Evolutionary conservation across 2,329 filamentous ascomycete genomes (phyloP).

Genomic region (Orbilia quercus): DNA sequence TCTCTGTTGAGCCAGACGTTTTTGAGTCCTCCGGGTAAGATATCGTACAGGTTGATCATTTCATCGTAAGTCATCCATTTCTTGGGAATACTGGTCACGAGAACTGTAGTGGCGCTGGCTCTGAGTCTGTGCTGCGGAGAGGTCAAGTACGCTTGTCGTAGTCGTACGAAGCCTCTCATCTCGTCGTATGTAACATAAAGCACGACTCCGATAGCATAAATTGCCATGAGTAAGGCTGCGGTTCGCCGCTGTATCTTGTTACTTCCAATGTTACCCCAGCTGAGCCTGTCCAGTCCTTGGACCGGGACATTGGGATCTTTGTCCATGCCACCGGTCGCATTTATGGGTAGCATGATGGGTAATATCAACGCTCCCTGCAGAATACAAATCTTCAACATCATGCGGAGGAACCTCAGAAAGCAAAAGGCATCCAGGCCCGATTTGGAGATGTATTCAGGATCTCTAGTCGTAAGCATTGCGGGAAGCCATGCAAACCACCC

Average conservation of each 20-base stretch:
- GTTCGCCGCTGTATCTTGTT: conserved; percentile 77
- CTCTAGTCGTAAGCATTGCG: conserved; percentile 61
- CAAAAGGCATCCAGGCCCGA: conserved; percentile 97
- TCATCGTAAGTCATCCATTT: conserved; percentile 91
- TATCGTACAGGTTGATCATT: conserved; percentile 86
- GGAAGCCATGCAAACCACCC: conserved; percentile 45
- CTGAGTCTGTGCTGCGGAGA: conserved; percentile 92
- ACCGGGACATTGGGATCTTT: conserved; percentile 67
- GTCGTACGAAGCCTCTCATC: conserved; percentile 85
- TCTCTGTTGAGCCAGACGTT: conserved; percentile 98
- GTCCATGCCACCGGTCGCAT: conserved; percentile 77
- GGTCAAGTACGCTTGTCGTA: conserved; percentile 93
- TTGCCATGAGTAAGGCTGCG: conserved; percentile 83
- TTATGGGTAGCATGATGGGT: conserved; percentile 87
- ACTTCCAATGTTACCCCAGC: conserved; percentile 85
- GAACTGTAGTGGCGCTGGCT: conserved; percentile 92
- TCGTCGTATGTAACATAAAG: conserved; percentile 89
- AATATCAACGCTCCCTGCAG: conserved; percentile 81
- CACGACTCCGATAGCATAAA: conserved; percentile 82
- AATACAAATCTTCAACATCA: conserved; percentile 89
- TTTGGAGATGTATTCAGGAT: conserved; percentile 83
- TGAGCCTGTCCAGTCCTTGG: conserved; percentile 80
- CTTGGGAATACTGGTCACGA: conserved; percentile 87
- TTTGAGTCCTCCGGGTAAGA: conserved; percentile 92
- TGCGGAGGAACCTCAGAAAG: conserved; percentile 88